Conservation (phyloP, 257 asterid genomes). For the Nemophila menziesii region DNA sequence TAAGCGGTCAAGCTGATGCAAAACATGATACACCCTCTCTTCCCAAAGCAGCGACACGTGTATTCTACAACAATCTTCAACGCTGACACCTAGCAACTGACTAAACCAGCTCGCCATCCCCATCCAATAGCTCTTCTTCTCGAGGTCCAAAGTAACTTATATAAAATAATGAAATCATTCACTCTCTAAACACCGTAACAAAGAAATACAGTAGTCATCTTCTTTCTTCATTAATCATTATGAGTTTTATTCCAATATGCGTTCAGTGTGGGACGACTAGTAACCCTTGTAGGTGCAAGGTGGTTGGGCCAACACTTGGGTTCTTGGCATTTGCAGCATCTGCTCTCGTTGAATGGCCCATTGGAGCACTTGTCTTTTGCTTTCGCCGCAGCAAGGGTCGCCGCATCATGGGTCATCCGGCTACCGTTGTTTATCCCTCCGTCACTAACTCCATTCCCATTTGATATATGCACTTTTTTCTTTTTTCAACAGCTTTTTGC, state of each 20-base stretch:
- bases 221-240: background rate
- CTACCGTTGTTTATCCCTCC: conserved; percentile 51
- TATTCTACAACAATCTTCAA: background rate
- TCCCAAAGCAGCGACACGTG: background rate
- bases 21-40: background rate
- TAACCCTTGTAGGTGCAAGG: conserved; percentile 82
- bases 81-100: background rate
- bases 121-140: background rate
- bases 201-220: background rate
- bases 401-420: conserved; percentile 76
- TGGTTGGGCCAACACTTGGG: conserved; percentile 83
- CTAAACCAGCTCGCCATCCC: background rate
- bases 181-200: background rate
- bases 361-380: conserved; percentile 65
- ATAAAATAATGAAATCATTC: background rate
- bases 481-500: too few species aligned
- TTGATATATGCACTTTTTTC: too few species aligned
- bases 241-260: conserved; percentile 20
- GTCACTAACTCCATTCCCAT: conserved; percentile 45
- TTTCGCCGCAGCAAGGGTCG: conserved; percentile 80
- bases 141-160: background rate
- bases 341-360: conserved; percentile 81
- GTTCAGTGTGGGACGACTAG: conserved; percentile 54
- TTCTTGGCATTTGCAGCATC: conserved; percentile 66
- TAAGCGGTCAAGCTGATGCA: too few species aligned